Percentiles rank a stretch among this genome's conserved stretches.
Conservation (phyloP, 495 filamentous ascomycete genomes). For the Aspergillus bridgeri region DNA sequence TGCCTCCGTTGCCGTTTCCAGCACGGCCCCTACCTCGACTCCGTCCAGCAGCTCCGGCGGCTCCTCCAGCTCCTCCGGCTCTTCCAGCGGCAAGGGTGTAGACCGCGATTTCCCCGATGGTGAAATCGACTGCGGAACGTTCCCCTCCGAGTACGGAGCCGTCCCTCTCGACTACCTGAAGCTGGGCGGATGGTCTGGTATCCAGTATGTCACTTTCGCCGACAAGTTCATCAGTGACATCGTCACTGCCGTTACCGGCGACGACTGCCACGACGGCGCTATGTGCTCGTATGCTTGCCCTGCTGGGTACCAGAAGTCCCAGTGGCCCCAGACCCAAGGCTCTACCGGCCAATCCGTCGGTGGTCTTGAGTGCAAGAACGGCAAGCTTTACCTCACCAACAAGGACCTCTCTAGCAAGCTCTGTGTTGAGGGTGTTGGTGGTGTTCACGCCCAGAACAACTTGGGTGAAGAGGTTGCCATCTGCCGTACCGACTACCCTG, state of each 20-base stretch:
- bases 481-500: slow-evolving; percentile 97
- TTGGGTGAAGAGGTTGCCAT: slow-evolving; percentile 62
- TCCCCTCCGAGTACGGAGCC: slow-evolving; percentile 84
- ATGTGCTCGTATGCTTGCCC: slow-evolving; percentile 97
- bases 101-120: slow-evolving; percentile 75
- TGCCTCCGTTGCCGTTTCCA: slow-evolving; percentile 18
- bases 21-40: slow-evolving; percentile 15
- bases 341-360: slow-evolving; percentile 81
- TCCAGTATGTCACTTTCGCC: slow-evolving; percentile 56
- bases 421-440: slow-evolving; percentile 69
- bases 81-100: slow-evolving; percentile 47
- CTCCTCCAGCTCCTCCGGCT: slow-evolving; percentile 17
- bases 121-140: slow-evolving; percentile 62
- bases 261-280: slow-evolving; percentile 54
- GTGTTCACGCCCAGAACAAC: slow-evolving; percentile 71
- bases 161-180: slow-evolving; percentile 64
- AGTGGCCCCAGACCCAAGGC: slow-evolving; percentile 85
- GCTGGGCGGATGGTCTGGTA: slow-evolving; percentile 74
- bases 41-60: slow-evolving; percentile 16
- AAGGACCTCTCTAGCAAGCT: slow-evolving; percentile 58
- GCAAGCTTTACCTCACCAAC: slow-evolving; percentile 78
- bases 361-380: slow-evolving; percentile 72
- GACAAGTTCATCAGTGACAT: slow-evolving; percentile 54
- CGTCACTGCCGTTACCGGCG: slow-evolving; percentile 54
- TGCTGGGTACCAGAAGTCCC: slow-evolving; percentile 83